Conservation (phyloP, 177 flowering plant species). For the Vitis hybrid region DNA sequence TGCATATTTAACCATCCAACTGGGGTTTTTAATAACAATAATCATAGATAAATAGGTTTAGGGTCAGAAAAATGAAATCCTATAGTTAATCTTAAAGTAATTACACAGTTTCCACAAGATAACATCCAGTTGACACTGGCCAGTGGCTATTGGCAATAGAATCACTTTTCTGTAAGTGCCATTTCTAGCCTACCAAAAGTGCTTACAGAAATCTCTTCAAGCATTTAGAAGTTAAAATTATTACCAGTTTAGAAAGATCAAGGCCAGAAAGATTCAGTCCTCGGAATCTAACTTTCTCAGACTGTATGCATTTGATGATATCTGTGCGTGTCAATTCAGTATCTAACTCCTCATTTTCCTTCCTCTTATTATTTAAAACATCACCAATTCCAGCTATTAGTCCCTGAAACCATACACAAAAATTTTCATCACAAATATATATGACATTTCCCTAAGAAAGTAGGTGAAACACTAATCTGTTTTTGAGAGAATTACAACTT, state of each 20-base stretch:
- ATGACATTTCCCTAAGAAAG: no score
- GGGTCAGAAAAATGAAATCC: no score
- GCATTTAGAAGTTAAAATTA: not conserved
- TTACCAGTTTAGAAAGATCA: slow-evolving; percentile 92
- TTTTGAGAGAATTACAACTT: not conserved
- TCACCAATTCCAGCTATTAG: slow-evolving; percentile 60
- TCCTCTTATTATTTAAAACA: slow-evolving; percentile 36
- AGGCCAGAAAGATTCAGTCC: slow-evolving; percentile 94
- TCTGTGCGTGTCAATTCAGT: slow-evolving; percentile 85
- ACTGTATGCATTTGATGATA: slow-evolving; percentile 93
- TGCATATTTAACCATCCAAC: no score
- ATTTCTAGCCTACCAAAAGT: not conserved
- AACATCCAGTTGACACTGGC: no score
- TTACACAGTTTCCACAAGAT: no score
- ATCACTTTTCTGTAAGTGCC: not conserved
- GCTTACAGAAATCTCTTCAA: not conserved
- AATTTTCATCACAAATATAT: no score
- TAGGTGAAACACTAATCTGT: not conserved
- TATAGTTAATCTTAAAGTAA: no score
- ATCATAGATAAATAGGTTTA: no score
- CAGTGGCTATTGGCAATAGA: not conserved
- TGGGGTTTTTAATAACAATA: no score
- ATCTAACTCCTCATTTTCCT: slow-evolving; percentile 58
- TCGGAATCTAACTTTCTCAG: slow-evolving; percentile 74
- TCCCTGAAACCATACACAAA: slow-evolving; percentile 49